These are phyloP conservation scores for Clitopilus hobsonii DNA, from an alignment of 768 basidiomycete species.

Conservation along the genomic window DNA sequence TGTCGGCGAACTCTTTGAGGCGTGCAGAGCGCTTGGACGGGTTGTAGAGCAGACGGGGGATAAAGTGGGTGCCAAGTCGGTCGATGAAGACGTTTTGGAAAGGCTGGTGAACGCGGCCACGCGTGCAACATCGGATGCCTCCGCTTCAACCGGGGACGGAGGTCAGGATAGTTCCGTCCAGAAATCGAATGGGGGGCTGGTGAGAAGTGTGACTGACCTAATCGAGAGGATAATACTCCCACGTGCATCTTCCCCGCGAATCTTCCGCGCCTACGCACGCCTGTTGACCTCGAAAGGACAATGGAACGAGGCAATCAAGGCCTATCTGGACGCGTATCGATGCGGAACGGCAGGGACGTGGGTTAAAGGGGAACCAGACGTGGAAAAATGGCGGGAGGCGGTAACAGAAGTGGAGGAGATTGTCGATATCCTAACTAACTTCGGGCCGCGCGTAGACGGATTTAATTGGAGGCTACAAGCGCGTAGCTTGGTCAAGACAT, in stretches of 20 bases:
- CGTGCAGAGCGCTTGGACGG: constrained; percentile 76
- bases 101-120: constrained; percentile 87
- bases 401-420: constrained; percentile 78
- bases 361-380: constrained; percentile 65
- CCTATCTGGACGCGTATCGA: constrained; percentile 84
- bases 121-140: constrained; percentile 35
- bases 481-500: constrained; percentile 81
- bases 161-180: constrained; percentile 9
- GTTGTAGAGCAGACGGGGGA: constrained; percentile 73
- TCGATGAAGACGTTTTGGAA: constrained; percentile 88
- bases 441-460: constrained; percentile 63
- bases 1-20: constrained; percentile 88
- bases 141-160: constrained; percentile 4
- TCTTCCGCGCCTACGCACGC: constrained; percentile 84
- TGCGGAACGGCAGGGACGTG: constrained; percentile 55
- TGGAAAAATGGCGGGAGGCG: constrained; percentile 68
- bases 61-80: constrained; percentile 43
- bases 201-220: constrained; percentile 62
- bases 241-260: constrained; percentile 68
- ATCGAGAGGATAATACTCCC: constrained; percentile 80
- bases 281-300: constrained; percentile 66
- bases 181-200: constrained; percentile 63
- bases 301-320: constrained; percentile 77
- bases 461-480: constrained; percentile 83
- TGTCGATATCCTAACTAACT: constrained; percentile 76